Percentiles rank a stretch among this genome's conserved stretches.
Conservation (phyloP, 164 flowering plant genomes). For the Aristolochia fimbriata region DNA sequence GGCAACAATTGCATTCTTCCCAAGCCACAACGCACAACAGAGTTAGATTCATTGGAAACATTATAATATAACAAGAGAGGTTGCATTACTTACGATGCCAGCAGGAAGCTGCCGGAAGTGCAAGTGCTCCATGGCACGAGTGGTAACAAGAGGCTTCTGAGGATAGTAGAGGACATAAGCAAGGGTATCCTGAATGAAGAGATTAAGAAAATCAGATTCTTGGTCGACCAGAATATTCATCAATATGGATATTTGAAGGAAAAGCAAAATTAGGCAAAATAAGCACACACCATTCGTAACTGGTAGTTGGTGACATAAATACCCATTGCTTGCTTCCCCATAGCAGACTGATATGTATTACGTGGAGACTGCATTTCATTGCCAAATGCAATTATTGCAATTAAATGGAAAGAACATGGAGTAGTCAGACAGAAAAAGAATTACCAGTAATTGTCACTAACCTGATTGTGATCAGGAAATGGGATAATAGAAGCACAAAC, state of each 20-base stretch:
- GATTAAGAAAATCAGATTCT: constrained; percentile 66
- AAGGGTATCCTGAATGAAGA: constrained; percentile 66
- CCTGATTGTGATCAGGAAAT: constrained; percentile 99
- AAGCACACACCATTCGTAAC: constrained; percentile 65
- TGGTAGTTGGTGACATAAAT: constrained; percentile 97
- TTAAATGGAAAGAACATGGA: not conserved
- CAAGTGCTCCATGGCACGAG: constrained; percentile 95
- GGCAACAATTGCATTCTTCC: constrained; percentile 90
- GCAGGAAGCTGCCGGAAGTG: constrained; percentile 98
- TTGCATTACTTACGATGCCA: constrained; percentile 47
- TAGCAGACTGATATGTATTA: constrained; percentile 97
- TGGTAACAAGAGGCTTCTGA: constrained; percentile 94
- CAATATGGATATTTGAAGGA: too few species aligned
- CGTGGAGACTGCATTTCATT: constrained; percentile 70
- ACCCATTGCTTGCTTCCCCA: constrained; percentile 99
- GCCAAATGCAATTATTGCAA: not conserved
- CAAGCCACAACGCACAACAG: not conserved
- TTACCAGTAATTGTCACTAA: constrained; percentile 5
- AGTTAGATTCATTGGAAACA: constrained; percentile 6
- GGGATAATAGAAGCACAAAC: constrained; percentile 99
- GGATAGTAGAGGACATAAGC: constrained; percentile 96
- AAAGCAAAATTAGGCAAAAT: not conserved
- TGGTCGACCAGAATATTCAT: too few species aligned
- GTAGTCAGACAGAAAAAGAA: constrained; percentile 69
- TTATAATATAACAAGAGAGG: not conserved